Percentiles rank a stretch among this genome's conserved stretches.
Evolutionary conservation across 345 rosid species (phyloP).

Genomic region (Lagerstroemia speciosa): DNA sequence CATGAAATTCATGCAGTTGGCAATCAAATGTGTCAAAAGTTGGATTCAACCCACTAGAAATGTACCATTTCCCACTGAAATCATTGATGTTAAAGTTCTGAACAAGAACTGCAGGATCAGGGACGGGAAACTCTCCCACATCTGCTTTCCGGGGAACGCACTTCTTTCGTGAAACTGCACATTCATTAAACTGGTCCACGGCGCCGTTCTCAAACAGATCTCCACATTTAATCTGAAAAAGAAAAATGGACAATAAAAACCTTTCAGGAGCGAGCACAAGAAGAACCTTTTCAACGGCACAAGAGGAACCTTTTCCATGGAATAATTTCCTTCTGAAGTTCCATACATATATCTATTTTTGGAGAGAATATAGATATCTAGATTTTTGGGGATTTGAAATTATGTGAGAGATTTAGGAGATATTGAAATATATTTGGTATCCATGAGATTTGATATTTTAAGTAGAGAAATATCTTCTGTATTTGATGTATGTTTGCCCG

Average conservation of each 20-base stretch:
- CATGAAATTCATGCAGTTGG: slow-evolving; percentile 79
- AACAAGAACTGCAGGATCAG: slow-evolving; percentile 69
- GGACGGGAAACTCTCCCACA: slow-evolving; percentile 76
- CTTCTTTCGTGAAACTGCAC: slow-evolving; percentile 87
- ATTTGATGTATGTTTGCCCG: too few relatives aligned
- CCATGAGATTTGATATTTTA: too few relatives aligned
- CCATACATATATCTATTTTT: too few relatives aligned
- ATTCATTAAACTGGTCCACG: slow-evolving; percentile 88
- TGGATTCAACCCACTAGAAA: slow-evolving; percentile 85
- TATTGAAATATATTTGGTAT: too few relatives aligned
- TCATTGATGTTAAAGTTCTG: slow-evolving; percentile 60
- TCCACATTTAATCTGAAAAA: slow-evolving; percentile 79
- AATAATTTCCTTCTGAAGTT: neutral
- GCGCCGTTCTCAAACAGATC: slow-evolving; percentile 77
- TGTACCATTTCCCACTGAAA: slow-evolving; percentile 83
- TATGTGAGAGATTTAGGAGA: too few relatives aligned
- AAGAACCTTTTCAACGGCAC: too few relatives aligned
- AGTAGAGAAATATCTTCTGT: too few relatives aligned
- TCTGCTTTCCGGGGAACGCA: slow-evolving; percentile 88
- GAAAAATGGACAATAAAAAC: neutral
- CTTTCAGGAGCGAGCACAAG: neutral
- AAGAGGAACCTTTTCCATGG: neutral
- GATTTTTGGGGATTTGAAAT: too few relatives aligned
- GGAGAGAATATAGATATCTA: too few relatives aligned
- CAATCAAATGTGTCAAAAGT: slow-evolving; percentile 80